phyloP scores from a whole-genome alignment of 768 basidiomycete species.

The Naganishia onofrii region DNA sequence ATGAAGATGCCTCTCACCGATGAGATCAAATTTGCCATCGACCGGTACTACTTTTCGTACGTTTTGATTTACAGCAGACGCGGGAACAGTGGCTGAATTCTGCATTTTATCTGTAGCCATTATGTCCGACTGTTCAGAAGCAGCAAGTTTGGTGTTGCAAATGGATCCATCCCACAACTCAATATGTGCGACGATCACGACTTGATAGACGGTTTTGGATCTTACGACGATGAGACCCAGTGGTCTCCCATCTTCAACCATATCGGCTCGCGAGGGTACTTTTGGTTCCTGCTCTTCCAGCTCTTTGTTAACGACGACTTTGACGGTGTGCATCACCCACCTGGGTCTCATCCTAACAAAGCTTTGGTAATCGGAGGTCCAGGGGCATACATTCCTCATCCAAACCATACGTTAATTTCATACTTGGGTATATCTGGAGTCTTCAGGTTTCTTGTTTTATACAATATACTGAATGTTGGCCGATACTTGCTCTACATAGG shows the following conservation, averaged over 20 bases:
- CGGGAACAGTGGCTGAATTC: neutral
- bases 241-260: constrained; percentile 53
- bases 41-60: constrained; percentile 57
- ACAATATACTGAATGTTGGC: constrained; percentile 52
- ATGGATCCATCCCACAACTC: constrained; percentile 75
- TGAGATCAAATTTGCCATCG: constrained; percentile 72
- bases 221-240: constrained; percentile 48
- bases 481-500: neutral
- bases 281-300: constrained; percentile 91
- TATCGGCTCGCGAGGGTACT: constrained; percentile 81
- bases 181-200: constrained; percentile 56
- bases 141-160: constrained; percentile 86
- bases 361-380: constrained; percentile 70
- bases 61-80: constrained; percentile 5
- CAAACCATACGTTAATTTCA: constrained; percentile 76
- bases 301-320: constrained; percentile 71
- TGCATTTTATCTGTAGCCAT: constrained; percentile 58
- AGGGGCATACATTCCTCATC: constrained; percentile 75
- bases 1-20: constrained; percentile 62
- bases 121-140: constrained; percentile 82
- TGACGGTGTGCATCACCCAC: constrained; percentile 68
- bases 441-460: neutral
- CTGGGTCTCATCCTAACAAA: constrained; percentile 65
- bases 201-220: constrained; percentile 48
- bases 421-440: constrained; percentile 69